phyloP scores from a whole-genome alignment of 2,329 filamentous ascomycete genomes.

The Cordyceps fumosorosea region DNA sequence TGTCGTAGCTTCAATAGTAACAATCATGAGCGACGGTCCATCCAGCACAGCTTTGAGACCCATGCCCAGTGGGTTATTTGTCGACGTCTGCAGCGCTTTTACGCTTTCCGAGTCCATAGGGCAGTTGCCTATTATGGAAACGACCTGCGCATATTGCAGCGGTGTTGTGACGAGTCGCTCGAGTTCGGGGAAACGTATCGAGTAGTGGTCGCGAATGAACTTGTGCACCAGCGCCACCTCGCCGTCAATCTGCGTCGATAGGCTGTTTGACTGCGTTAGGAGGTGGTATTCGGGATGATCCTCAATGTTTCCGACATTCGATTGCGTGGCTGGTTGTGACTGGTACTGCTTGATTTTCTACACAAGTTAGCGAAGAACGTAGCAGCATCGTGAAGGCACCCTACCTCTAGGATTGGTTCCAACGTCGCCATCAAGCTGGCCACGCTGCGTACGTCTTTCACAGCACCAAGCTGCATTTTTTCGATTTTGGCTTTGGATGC shows the following conservation, averaged over 20 bases:
- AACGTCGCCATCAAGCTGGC: conserved; percentile 75
- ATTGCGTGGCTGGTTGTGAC: conserved; percentile 58
- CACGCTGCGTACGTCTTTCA: conserved; percentile 74
- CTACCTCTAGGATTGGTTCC: conserved; percentile 75
- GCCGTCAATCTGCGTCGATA: conserved; percentile 88
- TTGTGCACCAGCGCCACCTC: conserved; percentile 94
- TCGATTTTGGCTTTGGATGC: conserved; percentile 73
- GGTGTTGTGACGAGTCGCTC: conserved; percentile 86
- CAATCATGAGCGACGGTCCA: conserved; percentile 87
- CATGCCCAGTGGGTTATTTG: conserved; percentile 69
- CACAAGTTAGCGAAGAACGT: conserved; percentile 41
- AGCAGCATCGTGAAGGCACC: conserved; percentile 53
- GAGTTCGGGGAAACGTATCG: conserved; percentile 84
- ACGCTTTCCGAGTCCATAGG: conserved; percentile 77
- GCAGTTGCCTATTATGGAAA: conserved; percentile 86
- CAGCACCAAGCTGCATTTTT: conserved; percentile 67
- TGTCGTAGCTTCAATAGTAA: conserved; percentile 88
- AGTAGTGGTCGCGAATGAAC: conserved; percentile 94
- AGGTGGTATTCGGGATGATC: conserved; percentile 89
- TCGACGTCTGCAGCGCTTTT: conserved; percentile 67
- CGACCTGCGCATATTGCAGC: conserved; percentile 90
- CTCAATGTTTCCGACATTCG: conserved; percentile 74
- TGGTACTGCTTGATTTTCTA: conserved; percentile 79
- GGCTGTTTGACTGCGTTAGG: conserved; percentile 77
- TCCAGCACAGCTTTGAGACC: conserved; percentile 77